Conservation (phyloP, 164 flowering plant genomes). For the Annona cherimola region DNA sequence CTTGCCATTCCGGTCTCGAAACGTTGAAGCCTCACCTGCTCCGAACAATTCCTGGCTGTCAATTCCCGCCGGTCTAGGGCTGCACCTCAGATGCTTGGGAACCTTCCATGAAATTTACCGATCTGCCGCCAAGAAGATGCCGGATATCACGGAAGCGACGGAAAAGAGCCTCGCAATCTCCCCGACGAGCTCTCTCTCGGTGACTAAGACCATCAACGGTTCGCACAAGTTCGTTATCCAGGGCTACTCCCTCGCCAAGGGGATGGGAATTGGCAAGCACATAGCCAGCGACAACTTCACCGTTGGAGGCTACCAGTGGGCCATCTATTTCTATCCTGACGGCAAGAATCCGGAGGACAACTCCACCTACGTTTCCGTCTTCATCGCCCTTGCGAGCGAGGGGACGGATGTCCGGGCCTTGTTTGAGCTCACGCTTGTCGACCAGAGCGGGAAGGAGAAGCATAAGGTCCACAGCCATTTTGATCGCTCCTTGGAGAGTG, state of each 20-base stretch:
- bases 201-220: conserved; percentile 72
- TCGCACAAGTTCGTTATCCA: conserved; percentile 77
- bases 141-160: conserved; percentile 9
- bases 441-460: conserved; percentile 85
- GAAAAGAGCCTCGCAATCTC: conserved; percentile 16
- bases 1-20: not conserved
- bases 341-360: conserved; percentile 87
- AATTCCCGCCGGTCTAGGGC: not conserved
- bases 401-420: conserved; percentile 48
- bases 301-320: conserved; percentile 86
- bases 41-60: not conserved
- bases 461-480: conserved; percentile 92
- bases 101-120: conserved; percentile 22
- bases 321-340: conserved; percentile 44
- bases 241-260: conserved; percentile 84
- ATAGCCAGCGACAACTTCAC: conserved; percentile 78
- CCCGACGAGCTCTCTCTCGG: conserved; percentile 64
- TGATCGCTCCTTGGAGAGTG: conserved; percentile 82
- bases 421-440: conserved; percentile 77
- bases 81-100: conserved; percentile 2
- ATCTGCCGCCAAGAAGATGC: conserved; percentile 10
- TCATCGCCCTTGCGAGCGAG: conserved; percentile 87
- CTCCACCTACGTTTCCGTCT: conserved; percentile 74
- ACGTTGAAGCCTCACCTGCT: not conserved
- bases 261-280: conserved; percentile 85